These are phyloP conservation scores for Zygosaccharomyces sapae DNA, from an alignment of 1,139 yeast species.

Conservation along the genomic window DNA sequence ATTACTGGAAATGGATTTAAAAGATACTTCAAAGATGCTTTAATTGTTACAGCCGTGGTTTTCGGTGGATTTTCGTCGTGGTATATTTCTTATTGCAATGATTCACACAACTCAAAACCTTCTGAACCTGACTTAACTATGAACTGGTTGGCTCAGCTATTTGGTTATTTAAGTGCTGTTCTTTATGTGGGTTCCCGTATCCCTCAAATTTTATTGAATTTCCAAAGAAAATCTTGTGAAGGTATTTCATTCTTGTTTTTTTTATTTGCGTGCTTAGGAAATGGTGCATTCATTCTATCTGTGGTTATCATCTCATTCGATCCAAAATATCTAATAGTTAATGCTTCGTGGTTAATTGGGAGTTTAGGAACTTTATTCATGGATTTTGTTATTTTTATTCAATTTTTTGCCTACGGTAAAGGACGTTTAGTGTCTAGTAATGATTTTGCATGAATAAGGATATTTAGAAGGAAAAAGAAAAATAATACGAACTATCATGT, in stretches of 20 bases:
- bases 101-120: slow-evolving; percentile 31
- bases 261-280: slow-evolving; percentile 89
- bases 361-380: slow-evolving; percentile 80
- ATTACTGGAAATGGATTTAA: slow-evolving; percentile 11
- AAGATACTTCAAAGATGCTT: slow-evolving; percentile 42
- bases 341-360: slow-evolving; percentile 91
- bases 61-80: slow-evolving; percentile 82
- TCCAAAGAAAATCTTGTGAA: slow-evolving; percentile 80
- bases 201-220: slow-evolving; percentile 84
- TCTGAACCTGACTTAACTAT: slow-evolving; percentile 44
- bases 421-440: slow-evolving; percentile 4
- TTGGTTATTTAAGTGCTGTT: slow-evolving; percentile 88
- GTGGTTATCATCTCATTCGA: slow-evolving; percentile 74
- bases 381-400: slow-evolving; percentile 81
- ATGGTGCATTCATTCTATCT: slow-evolving; percentile 80
- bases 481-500: not conserved
- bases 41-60: slow-evolving; percentile 67
- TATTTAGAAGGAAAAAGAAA: not conserved
- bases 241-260: slow-evolving; percentile 91
- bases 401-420: slow-evolving; percentile 68
- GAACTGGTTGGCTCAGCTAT: slow-evolving; percentile 76
- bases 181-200: slow-evolving; percentile 83
- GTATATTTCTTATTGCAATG: slow-evolving; percentile 57
- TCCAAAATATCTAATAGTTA: slow-evolving; percentile 65
- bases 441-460: slow-evolving; percentile 7